Base-by-base conservation (phyloP, 106 monocot genomes). In the Dactylorhiza incarnata region DNA sequence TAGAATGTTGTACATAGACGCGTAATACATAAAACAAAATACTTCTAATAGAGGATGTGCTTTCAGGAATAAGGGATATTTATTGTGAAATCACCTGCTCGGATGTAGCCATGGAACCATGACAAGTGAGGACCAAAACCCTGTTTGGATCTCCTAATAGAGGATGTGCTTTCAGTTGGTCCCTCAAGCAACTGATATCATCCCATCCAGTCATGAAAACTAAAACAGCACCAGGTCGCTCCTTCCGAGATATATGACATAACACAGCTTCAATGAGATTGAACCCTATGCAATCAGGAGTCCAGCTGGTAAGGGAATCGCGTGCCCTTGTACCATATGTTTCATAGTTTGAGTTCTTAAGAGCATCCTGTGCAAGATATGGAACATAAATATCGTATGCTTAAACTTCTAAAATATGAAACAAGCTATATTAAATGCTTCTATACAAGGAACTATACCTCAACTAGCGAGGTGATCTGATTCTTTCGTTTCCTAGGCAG, bases 181-280 rank as follows among this genome's bases (percentile, higher is more conserved):
- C 99, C 75, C 82, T 84, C 80, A 99, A 86, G 78, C 99, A 94
- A 77, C 86, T 99, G 76, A 99, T 99, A 76, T 99, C 99, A 88
- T 99, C 99, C 99, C 99, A 99, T 11, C 99, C 99, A 26, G 99
- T 99, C 99, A 99, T 99, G 85, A 99, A 99, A 65, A 99, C 99
- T 81, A 99, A 76, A 29, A 92, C 94, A 80, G 94, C 99, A 86
- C 99, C 99, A 55, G 86, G 76, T 5, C 83, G 52, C 77, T 99
- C 99, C 80, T 99, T 99, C 55, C 94, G 85, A 72, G 89, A 94
- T 83, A 99, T 94, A 75, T 99, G 99, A 74, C 99, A 99, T 11
- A 99, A 82, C 78, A 94, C 91, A 80, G 99, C 94, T 75, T 99
- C 99, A 46, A 99, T 92, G 43, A 99, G 89, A 84, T 99, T 99